These are phyloP conservation scores for Manihot esculenta DNA, from an alignment of 441 rosid genomes.

Conservation along the genomic window DNA sequence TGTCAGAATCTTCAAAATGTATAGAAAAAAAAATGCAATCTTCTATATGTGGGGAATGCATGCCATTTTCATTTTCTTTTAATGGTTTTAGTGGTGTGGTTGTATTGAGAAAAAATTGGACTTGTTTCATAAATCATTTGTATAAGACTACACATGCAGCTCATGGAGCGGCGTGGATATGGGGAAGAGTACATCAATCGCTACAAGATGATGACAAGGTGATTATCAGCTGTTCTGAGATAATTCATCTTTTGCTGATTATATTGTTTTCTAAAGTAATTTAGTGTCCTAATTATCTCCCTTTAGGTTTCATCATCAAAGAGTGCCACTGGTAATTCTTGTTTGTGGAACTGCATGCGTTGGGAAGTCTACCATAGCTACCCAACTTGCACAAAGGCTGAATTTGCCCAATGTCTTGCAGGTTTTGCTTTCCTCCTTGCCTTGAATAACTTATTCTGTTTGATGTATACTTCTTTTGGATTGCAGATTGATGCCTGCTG, in stretches of 20 bases:
- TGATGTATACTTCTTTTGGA: conserved; percentile 10
- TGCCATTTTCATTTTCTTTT: conserved; percentile 1
- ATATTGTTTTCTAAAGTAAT: background rate
- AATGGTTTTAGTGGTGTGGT: background rate
- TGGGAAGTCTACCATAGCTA: conserved; percentile 96
- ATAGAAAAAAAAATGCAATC: background rate
- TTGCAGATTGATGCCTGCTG: conserved; percentile 22
- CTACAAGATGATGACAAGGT: conserved; percentile 99
- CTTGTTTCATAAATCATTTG: conserved; percentile 20
- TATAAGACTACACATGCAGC: conserved; percentile 47
- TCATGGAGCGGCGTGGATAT: conserved; percentile 91
- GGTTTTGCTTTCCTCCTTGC: conserved; percentile 37
- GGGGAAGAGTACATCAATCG: conserved; percentile 90
- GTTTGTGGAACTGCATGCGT: conserved; percentile 99
- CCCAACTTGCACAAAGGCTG: conserved; percentile 97
- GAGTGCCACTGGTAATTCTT: conserved; percentile 96
- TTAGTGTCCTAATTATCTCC: conserved; percentile 3
- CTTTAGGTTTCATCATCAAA: conserved; percentile 93
- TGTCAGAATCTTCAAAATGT: background rate
- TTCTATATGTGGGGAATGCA: background rate
- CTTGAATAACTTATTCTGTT: conserved; percentile 4
- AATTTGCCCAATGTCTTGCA: conserved; percentile 97
- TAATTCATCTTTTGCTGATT: conserved; percentile 1
- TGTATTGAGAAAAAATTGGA: background rate
- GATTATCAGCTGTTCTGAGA: conserved; percentile 10